Percentiles rank a stretch among this genome's conserved stretches.
phyloP scores from a whole-genome alignment of 1,139 yeast genomes.

The Saccharomycopsis hybrid region DNA sequence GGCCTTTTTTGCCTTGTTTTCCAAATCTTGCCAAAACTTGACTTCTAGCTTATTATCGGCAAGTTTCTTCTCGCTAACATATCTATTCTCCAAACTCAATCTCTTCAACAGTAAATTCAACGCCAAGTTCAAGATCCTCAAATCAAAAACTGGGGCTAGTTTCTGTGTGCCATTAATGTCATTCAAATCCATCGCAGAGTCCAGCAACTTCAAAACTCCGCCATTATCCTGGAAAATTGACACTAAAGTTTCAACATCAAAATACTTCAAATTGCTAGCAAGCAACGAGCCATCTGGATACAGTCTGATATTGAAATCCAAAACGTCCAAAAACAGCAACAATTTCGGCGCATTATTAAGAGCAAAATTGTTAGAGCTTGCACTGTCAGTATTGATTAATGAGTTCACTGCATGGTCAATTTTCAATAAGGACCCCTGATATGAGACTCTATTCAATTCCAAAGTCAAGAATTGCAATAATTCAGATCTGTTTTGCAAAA shows the following conservation, averaged over 20 bases:
- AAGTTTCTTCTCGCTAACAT: conserved; percentile 6
- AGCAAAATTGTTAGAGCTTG: conserved; percentile 35
- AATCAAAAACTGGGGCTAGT: conserved; percentile 26
- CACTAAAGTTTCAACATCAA: too few species aligned
- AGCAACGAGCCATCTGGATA: conserved; percentile 9
- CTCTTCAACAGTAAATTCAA: conserved; percentile 25
- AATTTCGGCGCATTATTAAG: conserved; percentile 32
- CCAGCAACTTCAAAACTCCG: background rate
- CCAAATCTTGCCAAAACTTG: background rate
- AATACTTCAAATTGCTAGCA: background rate
- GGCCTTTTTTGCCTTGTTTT: background rate
- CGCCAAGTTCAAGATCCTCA: conserved; percentile 28
- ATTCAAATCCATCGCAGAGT: too few species aligned
- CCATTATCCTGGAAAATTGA: too few species aligned
- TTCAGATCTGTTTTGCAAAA: conserved; percentile 55
- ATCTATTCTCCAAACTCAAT: conserved; percentile 22
- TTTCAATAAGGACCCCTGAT: conserved; percentile 46
- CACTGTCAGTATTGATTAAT: conserved; percentile 39
- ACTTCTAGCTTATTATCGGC: background rate
- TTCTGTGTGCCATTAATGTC: too few species aligned
- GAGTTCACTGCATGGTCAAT: conserved; percentile 47
- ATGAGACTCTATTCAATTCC: conserved; percentile 60
- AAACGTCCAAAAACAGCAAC: conserved; percentile 60
- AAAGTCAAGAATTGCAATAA: conserved; percentile 64
- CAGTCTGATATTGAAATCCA: conserved; percentile 45